Percentiles rank a stretch among this genome's conserved stretches.
These are phyloP conservation scores for Laetiporus sulphureus DNA, from an alignment of 1,284 basidiomycete species.

Conservation along the genomic window DNA sequence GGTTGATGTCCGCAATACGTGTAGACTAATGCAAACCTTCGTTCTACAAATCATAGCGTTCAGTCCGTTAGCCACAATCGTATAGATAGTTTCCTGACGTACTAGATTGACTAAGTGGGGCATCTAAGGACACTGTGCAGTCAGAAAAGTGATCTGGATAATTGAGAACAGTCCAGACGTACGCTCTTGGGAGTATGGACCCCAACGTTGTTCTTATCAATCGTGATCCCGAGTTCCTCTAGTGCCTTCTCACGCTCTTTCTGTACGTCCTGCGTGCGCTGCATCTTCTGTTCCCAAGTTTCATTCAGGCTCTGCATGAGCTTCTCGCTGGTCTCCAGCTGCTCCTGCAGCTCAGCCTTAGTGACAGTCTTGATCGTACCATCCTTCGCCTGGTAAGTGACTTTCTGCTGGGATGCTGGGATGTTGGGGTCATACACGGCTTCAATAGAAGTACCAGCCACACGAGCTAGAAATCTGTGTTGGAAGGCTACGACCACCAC, in stretches of 20 bases:
- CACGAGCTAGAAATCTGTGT: constrained; percentile 47
- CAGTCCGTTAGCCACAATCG: too few relatives aligned
- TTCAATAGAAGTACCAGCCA: constrained; percentile 60
- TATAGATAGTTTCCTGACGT: constrained; percentile 33
- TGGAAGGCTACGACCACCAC: not conserved
- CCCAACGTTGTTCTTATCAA: constrained; percentile 93
- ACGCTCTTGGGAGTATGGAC: constrained; percentile 99
- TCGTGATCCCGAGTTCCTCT: constrained; percentile 95
- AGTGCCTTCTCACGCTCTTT: constrained; percentile 94
- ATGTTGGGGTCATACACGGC: constrained; percentile 82
- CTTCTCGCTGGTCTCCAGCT: constrained; percentile 95
- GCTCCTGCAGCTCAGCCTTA: constrained; percentile 95
- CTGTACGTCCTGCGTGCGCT: constrained; percentile 90
- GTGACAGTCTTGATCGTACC: constrained; percentile 94
- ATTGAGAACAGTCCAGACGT: constrained; percentile 8
- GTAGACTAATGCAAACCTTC: constrained; percentile 47
- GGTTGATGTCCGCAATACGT: not conserved
- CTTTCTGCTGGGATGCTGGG: constrained; percentile 92
- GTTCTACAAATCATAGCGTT: constrained; percentile 56
- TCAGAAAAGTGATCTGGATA: constrained; percentile 2
- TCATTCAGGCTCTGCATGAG: constrained; percentile 94
- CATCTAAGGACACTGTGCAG: constrained; percentile 46
- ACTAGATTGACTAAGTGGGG: constrained; percentile 94
- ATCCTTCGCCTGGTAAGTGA: constrained; percentile 90
- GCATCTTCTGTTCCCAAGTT: constrained; percentile 97